phyloP scores from a whole-genome alignment of 768 basidiomycete genomes.

The Rhodotorula kratochvilovae region DNA sequence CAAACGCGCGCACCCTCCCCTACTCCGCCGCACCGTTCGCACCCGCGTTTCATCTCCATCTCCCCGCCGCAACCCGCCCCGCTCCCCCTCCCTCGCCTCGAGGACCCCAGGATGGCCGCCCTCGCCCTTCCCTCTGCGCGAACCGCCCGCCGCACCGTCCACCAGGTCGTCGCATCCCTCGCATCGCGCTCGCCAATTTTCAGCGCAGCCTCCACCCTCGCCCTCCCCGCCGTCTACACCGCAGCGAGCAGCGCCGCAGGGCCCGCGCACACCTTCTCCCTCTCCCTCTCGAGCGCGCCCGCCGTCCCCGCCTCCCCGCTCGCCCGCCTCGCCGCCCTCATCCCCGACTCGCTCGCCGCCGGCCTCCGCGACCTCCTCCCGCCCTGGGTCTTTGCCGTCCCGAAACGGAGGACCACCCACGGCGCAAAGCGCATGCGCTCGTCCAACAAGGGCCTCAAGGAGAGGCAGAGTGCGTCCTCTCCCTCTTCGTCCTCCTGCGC shows the following conservation, averaged over 20 bases:
- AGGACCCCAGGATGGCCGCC: slow-evolving; percentile 5
- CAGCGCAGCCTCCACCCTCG: background rate
- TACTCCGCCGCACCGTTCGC: too few species aligned
- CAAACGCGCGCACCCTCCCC: too few species aligned
- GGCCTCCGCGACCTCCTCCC: slow-evolving; percentile 70
- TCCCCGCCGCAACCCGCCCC: background rate
- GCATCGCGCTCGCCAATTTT: background rate
- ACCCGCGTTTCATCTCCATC: background rate
- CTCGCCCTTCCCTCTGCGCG: slow-evolving; percentile 1
- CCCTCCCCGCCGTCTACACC: background rate
- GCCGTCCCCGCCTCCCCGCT: slow-evolving; percentile 1
- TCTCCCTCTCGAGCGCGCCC: slow-evolving; percentile 3
- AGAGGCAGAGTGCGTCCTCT: slow-evolving; percentile 70
- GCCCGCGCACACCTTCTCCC: background rate
- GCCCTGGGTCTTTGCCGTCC: slow-evolving; percentile 81
- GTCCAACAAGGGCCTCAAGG: slow-evolving; percentile 89
- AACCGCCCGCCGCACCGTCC: background rate
- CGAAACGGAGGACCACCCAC: slow-evolving; percentile 89
- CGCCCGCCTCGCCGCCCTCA: slow-evolving; percentile 10
- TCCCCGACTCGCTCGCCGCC: slow-evolving; percentile 28
- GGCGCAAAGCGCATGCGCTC: slow-evolving; percentile 91
- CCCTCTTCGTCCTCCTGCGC: background rate
- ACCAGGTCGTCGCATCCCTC: slow-evolving; percentile 13
- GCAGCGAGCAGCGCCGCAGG: background rate
- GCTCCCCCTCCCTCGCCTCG: background rate